Evolutionary conservation across 768 basidiomycete genomes (phyloP), one percentile per base, ranked within the genome.

Genomic region (Russula griseocarnosa): DNA sequence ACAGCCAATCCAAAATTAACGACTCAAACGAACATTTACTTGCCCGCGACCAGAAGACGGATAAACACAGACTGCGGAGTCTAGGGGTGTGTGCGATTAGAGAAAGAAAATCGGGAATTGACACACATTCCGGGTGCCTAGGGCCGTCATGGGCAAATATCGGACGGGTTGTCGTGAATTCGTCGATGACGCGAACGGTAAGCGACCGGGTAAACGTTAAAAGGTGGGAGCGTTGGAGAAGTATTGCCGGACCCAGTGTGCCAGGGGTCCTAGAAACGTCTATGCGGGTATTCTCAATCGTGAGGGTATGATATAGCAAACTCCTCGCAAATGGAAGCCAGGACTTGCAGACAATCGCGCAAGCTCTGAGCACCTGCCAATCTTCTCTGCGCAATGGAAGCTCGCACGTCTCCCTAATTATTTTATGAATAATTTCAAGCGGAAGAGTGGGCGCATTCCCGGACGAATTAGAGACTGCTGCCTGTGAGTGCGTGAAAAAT

Each of bases 291-390:
- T 50, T 61, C 49, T 65, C 63, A 4, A 65, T 55, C 8, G 40
- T 57, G 49, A 65, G 40, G 13, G 59, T 28, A 14, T 47, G 64
- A 38, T 65, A 65, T 1, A 65, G 50, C 55, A 56, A 26, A 28
- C 60, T 51, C 55, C 26, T 60, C 13, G 40, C 24, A 38, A 65
- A 44, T 13, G 64, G 60, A 7, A 61, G 54, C 64, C 64, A 65
- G 13, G 64, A 51, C 22, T 61, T 65, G 60, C 59, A 65, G 54
- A 65, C 64, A 1, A 44, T 10, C 20, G 64, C 64, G 26, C 40
- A 65, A n/a, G 55, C 64, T 6, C 40, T 52, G 2, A 65, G 50
- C 32, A 47, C 3, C 32, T 47, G 40, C 28, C 55, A 55, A 40
- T 61, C 60, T 28, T 24, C 32, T 26, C 10, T 28, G 20, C 55